These are phyloP conservation scores for Antitrichia curtipendula DNA, from an alignment of 225 moss, liverwort and hornwort species.

Conservation along the genomic window DNA sequence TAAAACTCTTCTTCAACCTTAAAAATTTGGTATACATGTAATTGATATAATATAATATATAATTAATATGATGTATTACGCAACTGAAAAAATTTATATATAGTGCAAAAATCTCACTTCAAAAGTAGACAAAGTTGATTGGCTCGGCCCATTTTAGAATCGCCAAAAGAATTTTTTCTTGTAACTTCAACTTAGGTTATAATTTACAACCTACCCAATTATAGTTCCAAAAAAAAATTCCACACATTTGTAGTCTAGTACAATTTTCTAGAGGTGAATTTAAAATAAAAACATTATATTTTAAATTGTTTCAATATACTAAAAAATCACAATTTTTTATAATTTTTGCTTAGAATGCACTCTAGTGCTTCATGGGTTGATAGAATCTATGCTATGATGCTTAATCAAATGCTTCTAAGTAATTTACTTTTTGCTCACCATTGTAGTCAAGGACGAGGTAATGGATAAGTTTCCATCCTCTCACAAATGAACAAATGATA, in stretches of 20 bases:
- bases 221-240: neutral
- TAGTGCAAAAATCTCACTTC: neutral
- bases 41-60: too few species aligned
- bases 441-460: fast-evolving
- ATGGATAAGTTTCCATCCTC: neutral
- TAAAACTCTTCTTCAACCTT: neutral
- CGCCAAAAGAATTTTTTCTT: neutral
- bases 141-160: neutral
- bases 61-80: neutral
- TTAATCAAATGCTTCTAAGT: fast-evolving
- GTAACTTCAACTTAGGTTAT: neutral
- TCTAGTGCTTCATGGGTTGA: neutral
- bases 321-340: neutral
- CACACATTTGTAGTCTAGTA: neutral
- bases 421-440: neutral
- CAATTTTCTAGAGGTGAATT: neutral
- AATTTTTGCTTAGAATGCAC: neutral
- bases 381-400: neutral
- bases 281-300: neutral
- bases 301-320: neutral
- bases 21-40: neutral
- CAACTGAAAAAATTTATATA: neutral
- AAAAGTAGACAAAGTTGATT: neutral
- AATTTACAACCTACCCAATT: neutral
- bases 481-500: too few species aligned